A percentile compares a stretch with the other conserved stretches of the same genome.
phyloP scores from a whole-genome alignment of 2,329 filamentous ascomycete species.

The Colletotrichum navitas region DNA sequence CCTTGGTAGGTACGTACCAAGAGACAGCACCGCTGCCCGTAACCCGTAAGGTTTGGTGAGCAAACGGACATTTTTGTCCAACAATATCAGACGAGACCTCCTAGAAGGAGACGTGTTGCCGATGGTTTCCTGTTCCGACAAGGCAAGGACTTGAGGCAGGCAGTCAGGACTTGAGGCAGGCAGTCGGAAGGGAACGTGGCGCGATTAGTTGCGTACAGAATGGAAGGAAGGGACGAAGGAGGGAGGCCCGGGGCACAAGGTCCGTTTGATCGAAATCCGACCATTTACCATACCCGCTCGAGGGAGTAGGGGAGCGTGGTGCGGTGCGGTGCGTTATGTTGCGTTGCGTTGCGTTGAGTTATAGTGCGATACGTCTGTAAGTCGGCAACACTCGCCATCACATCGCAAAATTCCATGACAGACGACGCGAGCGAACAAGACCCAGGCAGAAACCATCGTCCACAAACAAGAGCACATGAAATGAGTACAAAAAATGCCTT shows the following conservation, averaged over 20 bases:
- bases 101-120: neutral
- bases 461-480: constrained; percentile 17
- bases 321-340: constrained; percentile 10
- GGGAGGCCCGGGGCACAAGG: neutral
- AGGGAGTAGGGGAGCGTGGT: constrained; percentile 1
- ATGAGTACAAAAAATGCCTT: constrained; percentile 11
- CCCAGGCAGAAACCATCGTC: constrained; percentile 1
- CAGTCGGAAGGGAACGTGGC: neutral
- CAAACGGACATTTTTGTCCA: neutral
- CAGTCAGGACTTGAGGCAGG: neutral
- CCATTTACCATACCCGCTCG: constrained; percentile 19
- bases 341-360: constrained; percentile 15
- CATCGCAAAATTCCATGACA: constrained; percentile 12
- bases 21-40: neutral
- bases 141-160: neutral
- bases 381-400: constrained; percentile 24
- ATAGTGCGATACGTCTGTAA: constrained; percentile 16
- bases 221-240: too few species aligned
- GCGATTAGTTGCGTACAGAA: too few species aligned
- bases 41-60: neutral
- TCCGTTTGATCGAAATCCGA: neutral
- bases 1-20: neutral
- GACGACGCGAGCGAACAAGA: constrained; percentile 21
- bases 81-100: neutral
- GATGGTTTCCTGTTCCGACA: too few species aligned